phyloP scores from a whole-genome alignment of 352 stramenopile species.

The Phytophthora agathidicida region DNA sequence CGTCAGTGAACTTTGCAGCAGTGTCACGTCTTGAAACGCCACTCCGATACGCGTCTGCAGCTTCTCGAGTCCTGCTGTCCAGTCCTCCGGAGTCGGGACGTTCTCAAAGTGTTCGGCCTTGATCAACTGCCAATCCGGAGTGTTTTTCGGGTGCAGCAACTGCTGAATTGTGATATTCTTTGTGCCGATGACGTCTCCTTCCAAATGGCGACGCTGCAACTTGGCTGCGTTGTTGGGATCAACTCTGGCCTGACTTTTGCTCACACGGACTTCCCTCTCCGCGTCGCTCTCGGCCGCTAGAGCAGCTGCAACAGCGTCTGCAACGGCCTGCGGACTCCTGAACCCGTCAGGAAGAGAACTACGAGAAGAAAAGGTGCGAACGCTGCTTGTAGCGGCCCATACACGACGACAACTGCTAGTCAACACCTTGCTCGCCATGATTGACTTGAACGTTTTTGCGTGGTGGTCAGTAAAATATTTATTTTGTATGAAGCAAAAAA shows the following conservation, averaged over 20 bases:
- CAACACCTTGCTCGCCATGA: constrained; percentile 13
- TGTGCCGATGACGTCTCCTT: constrained; percentile 36
- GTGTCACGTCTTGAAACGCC: constrained; percentile 57
- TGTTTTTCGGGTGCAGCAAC: constrained; percentile 41
- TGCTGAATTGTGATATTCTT: constrained; percentile 33
- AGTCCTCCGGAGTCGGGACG: constrained; percentile 48
- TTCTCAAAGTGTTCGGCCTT: constrained; percentile 58
- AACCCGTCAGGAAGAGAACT: constrained; percentile 39
- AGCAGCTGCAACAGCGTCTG: constrained; percentile 36
- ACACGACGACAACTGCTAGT: constrained; percentile 9
- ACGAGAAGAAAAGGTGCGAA: constrained; percentile 18
- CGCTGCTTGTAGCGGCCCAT: neutral
- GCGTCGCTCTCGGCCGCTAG: constrained; percentile 24
- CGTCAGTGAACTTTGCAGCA: constrained; percentile 73
- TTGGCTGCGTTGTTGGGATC: constrained; percentile 15
- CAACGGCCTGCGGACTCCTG: constrained; percentile 37
- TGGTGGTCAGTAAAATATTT: neutral
- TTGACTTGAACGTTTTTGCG: constrained; percentile 23
- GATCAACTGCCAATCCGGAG: constrained; percentile 59
- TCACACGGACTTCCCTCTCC: neutral
- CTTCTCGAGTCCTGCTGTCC: constrained; percentile 47
- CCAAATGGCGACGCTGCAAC: constrained; percentile 32
- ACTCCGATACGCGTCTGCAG: constrained; percentile 70
- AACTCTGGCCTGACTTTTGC: constrained; percentile 8
- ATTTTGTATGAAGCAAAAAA: too few relatives aligned